Conservation (phyloP, 176 grass and related monocot genomes). For the Paspalum vaginatum region DNA sequence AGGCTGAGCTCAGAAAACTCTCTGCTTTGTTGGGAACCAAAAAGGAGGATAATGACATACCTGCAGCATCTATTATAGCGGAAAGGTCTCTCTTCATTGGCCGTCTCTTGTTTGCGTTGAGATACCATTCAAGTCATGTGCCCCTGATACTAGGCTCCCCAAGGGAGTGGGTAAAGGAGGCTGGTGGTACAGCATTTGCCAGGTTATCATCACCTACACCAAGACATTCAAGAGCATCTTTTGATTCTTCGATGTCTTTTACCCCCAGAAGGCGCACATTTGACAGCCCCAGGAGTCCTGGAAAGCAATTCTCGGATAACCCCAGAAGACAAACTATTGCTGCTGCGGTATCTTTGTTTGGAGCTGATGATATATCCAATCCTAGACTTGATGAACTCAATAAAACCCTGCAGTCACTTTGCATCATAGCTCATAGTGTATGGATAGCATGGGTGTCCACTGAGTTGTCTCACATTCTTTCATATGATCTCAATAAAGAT, state of each 20-base stretch:
- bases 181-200: conserved; percentile 49
- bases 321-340: conserved; percentile 86
- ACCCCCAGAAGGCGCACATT: conserved; percentile 63
- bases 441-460: conserved; percentile 89
- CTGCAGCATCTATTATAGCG: conserved; percentile 68
- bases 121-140: conserved; percentile 91
- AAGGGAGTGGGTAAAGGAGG: conserved; percentile 85
- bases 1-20: conserved; percentile 67
- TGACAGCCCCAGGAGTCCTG: conserved; percentile 80
- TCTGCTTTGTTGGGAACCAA: conserved; percentile 62
- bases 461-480: conserved; percentile 80
- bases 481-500: conserved; percentile 77
- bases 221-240: conserved; percentile 58
- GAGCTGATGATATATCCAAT: conserved; percentile 72
- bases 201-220: conserved; percentile 64
- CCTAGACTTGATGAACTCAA: conserved; percentile 87
- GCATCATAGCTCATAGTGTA: conserved; percentile 76
- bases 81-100: conserved; percentile 92
- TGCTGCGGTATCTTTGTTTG: conserved; percentile 77
- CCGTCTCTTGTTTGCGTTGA: conserved; percentile 83
- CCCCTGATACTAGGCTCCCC: conserved; percentile 87
- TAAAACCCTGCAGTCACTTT: conserved; percentile 69
- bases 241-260: conserved; percentile 57
- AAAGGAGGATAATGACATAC: conserved; percentile 41
- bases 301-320: conserved; percentile 58